phyloP scores from a whole-genome alignment of 2,329 filamentous ascomycete genomes.

The Colletotrichum tropicale region DNA sequence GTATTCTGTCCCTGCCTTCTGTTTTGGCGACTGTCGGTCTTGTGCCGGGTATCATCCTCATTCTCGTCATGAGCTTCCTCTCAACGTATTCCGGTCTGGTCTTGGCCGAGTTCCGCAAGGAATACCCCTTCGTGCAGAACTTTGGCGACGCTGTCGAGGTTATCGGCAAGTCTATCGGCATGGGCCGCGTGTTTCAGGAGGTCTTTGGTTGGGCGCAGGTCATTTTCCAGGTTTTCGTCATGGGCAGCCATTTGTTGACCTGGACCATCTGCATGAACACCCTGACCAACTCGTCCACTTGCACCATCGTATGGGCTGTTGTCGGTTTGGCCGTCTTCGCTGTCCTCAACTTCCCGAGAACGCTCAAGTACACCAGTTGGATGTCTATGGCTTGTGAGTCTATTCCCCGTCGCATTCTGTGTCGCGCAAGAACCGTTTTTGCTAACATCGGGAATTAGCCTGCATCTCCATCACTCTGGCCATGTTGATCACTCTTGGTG shows the following conservation, averaged over 20 bases:
- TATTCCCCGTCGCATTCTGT: not conserved
- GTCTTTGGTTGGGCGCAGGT: slow-evolving; percentile 64
- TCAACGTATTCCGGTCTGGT: slow-evolving; percentile 67
- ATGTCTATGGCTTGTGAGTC: slow-evolving; percentile 60
- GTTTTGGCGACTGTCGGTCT: slow-evolving; percentile 75
- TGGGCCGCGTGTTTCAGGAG: slow-evolving; percentile 60
- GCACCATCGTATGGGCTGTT: slow-evolving; percentile 68
- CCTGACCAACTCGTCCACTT: slow-evolving; percentile 62
- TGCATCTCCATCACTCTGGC: slow-evolving; percentile 67
- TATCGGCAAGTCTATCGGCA: slow-evolving; percentile 47
- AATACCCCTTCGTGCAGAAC: slow-evolving; percentile 70
- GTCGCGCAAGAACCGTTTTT: not conserved
- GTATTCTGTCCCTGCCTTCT: slow-evolving; percentile 74
- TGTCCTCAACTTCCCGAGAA: slow-evolving; percentile 63
- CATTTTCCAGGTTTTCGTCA: slow-evolving; percentile 70
- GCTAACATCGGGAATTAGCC: slow-evolving; percentile 29
- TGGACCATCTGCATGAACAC: slow-evolving; percentile 72
- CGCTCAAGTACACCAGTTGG: slow-evolving; percentile 65
- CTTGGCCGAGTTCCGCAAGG: slow-evolving; percentile 71
- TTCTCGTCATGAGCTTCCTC: slow-evolving; percentile 67
- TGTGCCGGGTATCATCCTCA: slow-evolving; percentile 75
- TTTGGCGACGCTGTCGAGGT: slow-evolving; percentile 71
- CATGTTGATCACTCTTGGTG: slow-evolving; percentile 68
- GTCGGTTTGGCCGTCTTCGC: slow-evolving; percentile 64
- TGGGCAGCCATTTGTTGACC: slow-evolving; percentile 71